Evolutionary conservation across 192 early-diverging fungal species (phyloP).

Genomic region (Spinellus fusiger): DNA sequence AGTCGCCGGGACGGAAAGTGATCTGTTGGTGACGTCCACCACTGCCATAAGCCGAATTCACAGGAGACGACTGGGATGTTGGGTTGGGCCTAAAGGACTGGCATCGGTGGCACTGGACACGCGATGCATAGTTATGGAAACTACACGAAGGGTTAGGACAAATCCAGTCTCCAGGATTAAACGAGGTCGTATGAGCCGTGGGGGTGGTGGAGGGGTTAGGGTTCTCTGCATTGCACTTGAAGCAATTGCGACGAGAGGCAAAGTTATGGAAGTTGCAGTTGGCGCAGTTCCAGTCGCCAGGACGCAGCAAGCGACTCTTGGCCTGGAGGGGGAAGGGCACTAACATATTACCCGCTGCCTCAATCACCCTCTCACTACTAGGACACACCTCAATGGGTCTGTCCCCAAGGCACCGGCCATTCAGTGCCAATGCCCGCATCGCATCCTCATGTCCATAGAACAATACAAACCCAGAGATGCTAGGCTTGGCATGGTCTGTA

Average conservation of each 20-base stretch:
- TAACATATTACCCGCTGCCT: constrained; percentile 47
- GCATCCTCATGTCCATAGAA: constrained; percentile 66
- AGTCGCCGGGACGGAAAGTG: constrained; percentile 61
- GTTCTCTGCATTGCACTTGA: constrained; percentile 59
- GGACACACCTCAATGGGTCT: constrained; percentile 59
- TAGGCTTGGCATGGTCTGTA: constrained; percentile 50
- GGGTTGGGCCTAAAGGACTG: constrained; percentile 38
- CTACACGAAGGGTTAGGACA: constrained; percentile 50
- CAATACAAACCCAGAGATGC: constrained; percentile 57
- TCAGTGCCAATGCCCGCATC: constrained; percentile 50
- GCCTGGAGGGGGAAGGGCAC: constrained; percentile 46
- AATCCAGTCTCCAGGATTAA: constrained; percentile 58
- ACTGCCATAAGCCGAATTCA: constrained; percentile 15
- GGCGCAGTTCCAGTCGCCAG: constrained; percentile 74
- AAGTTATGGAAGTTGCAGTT: constrained; percentile 70
- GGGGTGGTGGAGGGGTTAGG: constrained; percentile 22
- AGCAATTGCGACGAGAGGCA: constrained; percentile 54
- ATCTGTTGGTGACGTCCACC: constrained; percentile 20
- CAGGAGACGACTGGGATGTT: too few species aligned
- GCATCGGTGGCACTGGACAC: constrained; percentile 52
- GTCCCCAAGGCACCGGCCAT: constrained; percentile 54
- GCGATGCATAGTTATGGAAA: constrained; percentile 61
- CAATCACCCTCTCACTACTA: constrained; percentile 52
- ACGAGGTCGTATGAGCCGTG: constrained; percentile 34
- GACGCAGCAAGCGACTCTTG: constrained; percentile 39